Evolutionary conservation across 768 basidiomycete species (phyloP).

Genomic region (Lactifluus piperatus): DNA sequence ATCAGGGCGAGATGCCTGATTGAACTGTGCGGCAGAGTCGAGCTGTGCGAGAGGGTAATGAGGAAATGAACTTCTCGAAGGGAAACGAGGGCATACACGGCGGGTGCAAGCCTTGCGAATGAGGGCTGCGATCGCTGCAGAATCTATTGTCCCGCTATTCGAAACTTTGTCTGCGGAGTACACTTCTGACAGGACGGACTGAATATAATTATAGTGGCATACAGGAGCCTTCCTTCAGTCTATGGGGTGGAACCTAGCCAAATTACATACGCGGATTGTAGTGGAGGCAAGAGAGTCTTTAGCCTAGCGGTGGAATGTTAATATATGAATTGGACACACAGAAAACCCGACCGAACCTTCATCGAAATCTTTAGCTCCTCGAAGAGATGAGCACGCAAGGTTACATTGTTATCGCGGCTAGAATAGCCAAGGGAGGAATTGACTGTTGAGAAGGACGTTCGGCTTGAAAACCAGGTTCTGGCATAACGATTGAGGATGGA

Average conservation of each 20-base stretch:
- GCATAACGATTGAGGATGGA: not conserved
- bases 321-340: not conserved
- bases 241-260: not conserved
- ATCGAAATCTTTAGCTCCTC: slow-evolving; percentile 54
- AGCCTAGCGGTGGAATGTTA: slow-evolving; percentile 30
- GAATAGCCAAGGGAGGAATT: not conserved
- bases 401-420: not conserved
- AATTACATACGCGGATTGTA: slow-evolving; percentile 36
- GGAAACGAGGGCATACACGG: slow-evolving; percentile 40
- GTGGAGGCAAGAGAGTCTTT: slow-evolving; percentile 50
- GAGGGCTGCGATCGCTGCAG: slow-evolving; percentile 42
- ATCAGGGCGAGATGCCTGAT: slow-evolving; percentile 49
- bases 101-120: slow-evolving; percentile 49
- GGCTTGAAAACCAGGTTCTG: not conserved
- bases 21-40: slow-evolving; percentile 51
- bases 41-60: slow-evolving; percentile 30
- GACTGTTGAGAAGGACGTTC: not conserved
- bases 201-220: not conserved
- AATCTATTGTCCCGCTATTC: slow-evolving; percentile 33
- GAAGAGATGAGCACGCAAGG: slow-evolving; percentile 42
- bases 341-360: slow-evolving; percentile 42
- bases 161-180: slow-evolving; percentile 56
- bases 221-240: not conserved
- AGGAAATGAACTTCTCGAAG: not conserved
- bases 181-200: slow-evolving; percentile 66